Evolutionary conservation across 805 yeast genomes (phyloP).

Genomic region (Metschnikowia cubensis): DNA sequence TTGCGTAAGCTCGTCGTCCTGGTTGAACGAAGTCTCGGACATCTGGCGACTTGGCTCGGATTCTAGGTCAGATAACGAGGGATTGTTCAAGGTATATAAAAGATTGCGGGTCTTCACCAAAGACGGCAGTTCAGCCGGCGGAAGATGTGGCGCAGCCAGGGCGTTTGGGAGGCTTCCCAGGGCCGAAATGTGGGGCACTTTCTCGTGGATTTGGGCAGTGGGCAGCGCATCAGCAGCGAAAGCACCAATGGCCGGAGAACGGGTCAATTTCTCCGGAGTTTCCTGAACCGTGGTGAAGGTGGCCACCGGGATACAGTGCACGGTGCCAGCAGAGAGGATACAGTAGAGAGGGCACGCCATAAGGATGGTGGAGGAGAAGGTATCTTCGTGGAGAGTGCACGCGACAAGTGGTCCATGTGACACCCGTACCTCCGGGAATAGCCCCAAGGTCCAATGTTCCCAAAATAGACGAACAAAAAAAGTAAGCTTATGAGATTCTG

Average conservation of each 20-base stretch:
- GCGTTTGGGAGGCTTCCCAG: not conserved
- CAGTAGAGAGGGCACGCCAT: slow-evolving; percentile 24
- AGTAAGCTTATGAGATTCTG: too few relatives aligned
- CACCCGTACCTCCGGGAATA: slow-evolving; percentile 3
- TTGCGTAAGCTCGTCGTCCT: slow-evolving; percentile 10
- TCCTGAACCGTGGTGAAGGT: slow-evolving; percentile 12
- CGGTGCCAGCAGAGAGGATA: slow-evolving; percentile 22
- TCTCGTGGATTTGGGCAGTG: not conserved
- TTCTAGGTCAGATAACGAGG: slow-evolving; percentile 36
- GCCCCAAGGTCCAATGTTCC: too few relatives aligned
- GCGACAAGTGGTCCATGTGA: not conserved
- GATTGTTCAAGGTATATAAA: slow-evolving; percentile 34
- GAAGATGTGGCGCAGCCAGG: not conserved
- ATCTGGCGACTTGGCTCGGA: slow-evolving; percentile 14
- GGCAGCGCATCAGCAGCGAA: not conserved
- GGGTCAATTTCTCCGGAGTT: slow-evolving; percentile 11
- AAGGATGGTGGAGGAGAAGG: not conserved
- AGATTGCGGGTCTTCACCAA: slow-evolving; percentile 24
- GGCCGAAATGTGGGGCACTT: not conserved
- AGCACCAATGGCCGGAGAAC: slow-evolving; percentile 10
- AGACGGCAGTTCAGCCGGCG: slow-evolving; percentile 4
- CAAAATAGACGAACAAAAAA: too few relatives aligned
- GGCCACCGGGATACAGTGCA: slow-evolving; percentile 26
- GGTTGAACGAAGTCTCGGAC: slow-evolving; percentile 11
- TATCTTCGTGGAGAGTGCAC: not conserved